These are phyloP conservation scores for Fusarium camptoceras DNA, from an alignment of 2,329 filamentous ascomycete species.

Conservation along the genomic window DNA sequence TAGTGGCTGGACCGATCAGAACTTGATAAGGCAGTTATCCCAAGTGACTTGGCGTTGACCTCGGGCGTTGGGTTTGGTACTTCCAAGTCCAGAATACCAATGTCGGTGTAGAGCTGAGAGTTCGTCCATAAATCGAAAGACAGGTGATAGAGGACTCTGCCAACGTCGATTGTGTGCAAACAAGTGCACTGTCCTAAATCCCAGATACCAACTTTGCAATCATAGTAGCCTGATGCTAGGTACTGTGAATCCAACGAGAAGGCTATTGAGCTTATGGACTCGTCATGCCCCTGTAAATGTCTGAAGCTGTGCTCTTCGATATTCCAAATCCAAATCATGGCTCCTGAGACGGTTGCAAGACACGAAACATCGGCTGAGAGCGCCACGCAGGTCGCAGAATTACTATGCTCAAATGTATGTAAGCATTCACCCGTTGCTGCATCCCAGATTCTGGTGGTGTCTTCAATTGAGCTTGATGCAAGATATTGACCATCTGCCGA, in stretches of 20 bases:
- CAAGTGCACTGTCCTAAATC: accelerated
- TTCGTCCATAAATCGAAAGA: accelerated
- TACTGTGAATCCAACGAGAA: accelerated
- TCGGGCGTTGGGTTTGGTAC: accelerated
- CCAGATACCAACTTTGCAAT: accelerated
- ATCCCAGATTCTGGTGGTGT: not conserved
- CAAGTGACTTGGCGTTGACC: accelerated
- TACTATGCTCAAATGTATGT: accelerated
- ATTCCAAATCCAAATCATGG: accelerated
- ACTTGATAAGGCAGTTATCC: accelerated
- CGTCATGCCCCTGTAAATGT: accelerated
- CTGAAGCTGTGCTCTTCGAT: accelerated
- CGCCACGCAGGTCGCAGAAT: accelerated
- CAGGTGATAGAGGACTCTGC: accelerated
- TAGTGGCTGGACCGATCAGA: accelerated
- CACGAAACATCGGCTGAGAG: accelerated
- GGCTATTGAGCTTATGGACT: accelerated
- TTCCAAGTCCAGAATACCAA: accelerated
- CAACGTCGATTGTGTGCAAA: accelerated
- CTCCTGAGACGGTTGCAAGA: accelerated
- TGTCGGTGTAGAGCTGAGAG: accelerated
- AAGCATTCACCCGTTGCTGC: not conserved
- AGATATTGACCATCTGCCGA: not conserved
- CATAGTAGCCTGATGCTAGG: accelerated
- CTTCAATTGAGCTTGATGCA: not conserved